Evolutionary conservation across 495 filamentous ascomycete species (phyloP).

Genomic region (Tuber calosporum): DNA sequence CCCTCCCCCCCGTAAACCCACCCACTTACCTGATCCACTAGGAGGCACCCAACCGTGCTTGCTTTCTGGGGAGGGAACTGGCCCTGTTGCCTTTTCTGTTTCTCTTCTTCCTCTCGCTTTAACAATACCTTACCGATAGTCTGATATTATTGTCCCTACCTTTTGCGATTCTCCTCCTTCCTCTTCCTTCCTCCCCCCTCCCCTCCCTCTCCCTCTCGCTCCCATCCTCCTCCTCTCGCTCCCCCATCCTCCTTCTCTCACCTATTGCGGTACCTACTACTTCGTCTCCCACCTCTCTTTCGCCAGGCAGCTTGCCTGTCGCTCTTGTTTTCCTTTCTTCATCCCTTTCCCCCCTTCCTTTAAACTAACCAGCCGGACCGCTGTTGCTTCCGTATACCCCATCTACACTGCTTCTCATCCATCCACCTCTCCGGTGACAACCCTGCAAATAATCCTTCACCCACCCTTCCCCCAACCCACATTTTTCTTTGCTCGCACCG

Average conservation of each 20-base stretch:
- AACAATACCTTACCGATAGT: not conserved
- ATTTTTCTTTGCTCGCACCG: slow-evolving; percentile 1
- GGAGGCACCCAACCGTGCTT: not conserved
- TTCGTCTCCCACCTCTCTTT: not conserved
- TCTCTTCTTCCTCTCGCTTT: not conserved
- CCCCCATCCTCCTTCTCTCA: not conserved
- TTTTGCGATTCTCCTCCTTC: not conserved
- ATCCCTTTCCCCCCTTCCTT: not conserved
- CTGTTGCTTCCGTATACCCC: slow-evolving; percentile 4
- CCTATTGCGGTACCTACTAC: not conserved
- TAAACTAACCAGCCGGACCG: not conserved
- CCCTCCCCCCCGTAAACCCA: not conserved
- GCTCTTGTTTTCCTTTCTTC: not conserved
- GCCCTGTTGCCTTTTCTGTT: slow-evolving; percentile 4
- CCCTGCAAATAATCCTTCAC: slow-evolving; percentile 3
- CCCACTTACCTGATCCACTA: not conserved
- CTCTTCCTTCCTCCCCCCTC: not conserved
- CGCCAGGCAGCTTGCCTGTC: not conserved
- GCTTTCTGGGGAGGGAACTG: not conserved
- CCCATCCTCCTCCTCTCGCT: not conserved
- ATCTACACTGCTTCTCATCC: slow-evolving; percentile 6
- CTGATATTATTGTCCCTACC: slow-evolving; percentile 3
- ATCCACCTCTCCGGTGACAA: not conserved
- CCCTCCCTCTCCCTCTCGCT: too few species aligned
- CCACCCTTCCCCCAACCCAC: not conserved